These are phyloP conservation scores for Lactarius sanguifluus DNA, from an alignment of 768 basidiomycete species.

Conservation along the genomic window DNA sequence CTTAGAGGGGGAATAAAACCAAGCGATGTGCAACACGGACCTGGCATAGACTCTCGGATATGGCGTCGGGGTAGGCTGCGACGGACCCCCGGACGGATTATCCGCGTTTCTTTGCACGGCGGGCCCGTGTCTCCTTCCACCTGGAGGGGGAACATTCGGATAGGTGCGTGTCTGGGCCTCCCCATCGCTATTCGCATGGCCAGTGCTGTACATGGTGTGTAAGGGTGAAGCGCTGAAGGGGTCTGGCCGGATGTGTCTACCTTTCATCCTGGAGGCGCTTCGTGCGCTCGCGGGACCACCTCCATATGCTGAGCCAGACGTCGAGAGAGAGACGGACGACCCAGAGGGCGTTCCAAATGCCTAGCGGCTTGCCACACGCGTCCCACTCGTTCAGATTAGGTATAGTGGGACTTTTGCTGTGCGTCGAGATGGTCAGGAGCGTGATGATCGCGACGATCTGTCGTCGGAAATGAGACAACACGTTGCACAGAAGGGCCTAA, in stretches of 20 bases:
- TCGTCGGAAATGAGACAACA: constrained; percentile 1
- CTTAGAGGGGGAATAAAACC: constrained; percentile 4
- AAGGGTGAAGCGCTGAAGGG: neutral
- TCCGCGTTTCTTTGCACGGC: constrained; percentile 5
- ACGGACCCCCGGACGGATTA: neutral
- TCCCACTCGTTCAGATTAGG: constrained; percentile 51
- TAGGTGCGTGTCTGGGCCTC: constrained; percentile 10
- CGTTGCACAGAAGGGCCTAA: constrained; percentile 22
- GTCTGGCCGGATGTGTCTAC: constrained; percentile 11
- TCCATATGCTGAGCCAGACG: constrained; percentile 54
- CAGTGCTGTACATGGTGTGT: constrained; percentile 9
- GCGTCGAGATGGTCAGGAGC: constrained; percentile 49
- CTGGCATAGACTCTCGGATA: constrained; percentile 29
- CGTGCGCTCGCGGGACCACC: constrained; percentile 41
- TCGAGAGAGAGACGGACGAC: constrained; percentile 52
- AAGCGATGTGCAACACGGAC: constrained; percentile 6
- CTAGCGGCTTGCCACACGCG: constrained; percentile 64
- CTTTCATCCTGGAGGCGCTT: constrained; percentile 29
- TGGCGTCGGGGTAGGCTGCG: constrained; percentile 3
- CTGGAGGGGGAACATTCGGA: constrained; percentile 2
- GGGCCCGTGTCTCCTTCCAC: constrained; percentile 11
- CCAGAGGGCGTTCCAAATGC: constrained; percentile 69
- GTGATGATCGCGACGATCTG: constrained; percentile 55
- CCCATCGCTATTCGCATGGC: constrained; percentile 1
- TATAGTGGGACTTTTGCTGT: constrained; percentile 46